These are phyloP conservation scores for Dactylellina haptotyla DNA, from an alignment of 2,329 filamentous ascomycete genomes.

Conservation along the genomic window DNA sequence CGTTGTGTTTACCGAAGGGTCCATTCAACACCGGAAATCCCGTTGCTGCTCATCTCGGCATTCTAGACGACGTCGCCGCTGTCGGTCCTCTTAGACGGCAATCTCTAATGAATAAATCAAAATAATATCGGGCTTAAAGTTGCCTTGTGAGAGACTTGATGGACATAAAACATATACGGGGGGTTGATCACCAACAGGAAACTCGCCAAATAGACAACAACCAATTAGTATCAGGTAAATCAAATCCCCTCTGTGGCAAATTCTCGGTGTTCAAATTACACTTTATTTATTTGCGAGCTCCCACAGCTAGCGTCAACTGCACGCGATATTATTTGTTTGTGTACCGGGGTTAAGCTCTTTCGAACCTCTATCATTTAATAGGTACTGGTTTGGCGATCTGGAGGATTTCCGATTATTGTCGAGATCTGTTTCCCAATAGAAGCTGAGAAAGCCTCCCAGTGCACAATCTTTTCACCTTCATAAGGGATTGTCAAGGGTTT, in stretches of 20 bases:
- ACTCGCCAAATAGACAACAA: conserved; percentile 2
- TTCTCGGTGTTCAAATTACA: not conserved
- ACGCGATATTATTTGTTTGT: too few relatives aligned
- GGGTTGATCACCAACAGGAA: conserved; percentile 14
- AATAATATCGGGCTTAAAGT: not conserved
- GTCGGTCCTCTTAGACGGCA: too few relatives aligned
- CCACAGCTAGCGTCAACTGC: too few relatives aligned
- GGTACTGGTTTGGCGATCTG: conserved; percentile 2
- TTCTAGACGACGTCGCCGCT: too few relatives aligned
- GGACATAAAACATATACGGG: not conserved
- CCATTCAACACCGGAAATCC: not conserved
- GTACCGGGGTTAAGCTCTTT: too few relatives aligned
- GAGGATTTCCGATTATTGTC: conserved; percentile 21
- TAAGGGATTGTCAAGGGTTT: conserved; percentile 37
- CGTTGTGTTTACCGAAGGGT: conserved; percentile 23
- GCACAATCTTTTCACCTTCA: conserved; percentile 46
- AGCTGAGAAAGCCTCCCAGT: conserved; percentile 46
- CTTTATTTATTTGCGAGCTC: not conserved
- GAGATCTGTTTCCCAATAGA: conserved; percentile 28
- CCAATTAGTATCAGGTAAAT: not conserved
- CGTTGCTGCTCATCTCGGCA: conserved; percentile 15
- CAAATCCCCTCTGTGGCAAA: not conserved
- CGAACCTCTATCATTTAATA: too few relatives aligned
- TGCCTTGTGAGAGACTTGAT: not conserved
- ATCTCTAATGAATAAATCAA: not conserved